Percentiles rank a stretch among this genome's conserved stretches.
phyloP scores from a whole-genome alignment of 108 stramenopile genomes.

The Pseudonitzschia multistriata region DNA sequence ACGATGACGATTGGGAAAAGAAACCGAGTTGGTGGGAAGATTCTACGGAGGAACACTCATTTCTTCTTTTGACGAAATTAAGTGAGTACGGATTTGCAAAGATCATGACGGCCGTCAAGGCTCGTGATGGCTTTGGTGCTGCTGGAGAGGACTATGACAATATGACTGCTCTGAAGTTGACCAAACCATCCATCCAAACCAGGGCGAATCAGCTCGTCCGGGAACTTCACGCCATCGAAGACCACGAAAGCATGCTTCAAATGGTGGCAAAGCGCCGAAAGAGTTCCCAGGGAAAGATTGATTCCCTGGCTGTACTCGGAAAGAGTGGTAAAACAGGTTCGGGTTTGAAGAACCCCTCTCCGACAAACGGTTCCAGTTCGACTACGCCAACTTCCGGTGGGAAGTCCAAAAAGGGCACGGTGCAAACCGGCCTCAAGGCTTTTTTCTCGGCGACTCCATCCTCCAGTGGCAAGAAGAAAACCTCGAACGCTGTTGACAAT shows the following conservation, averaged over 20 bases:
- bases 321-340: not conserved
- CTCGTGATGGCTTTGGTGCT: constrained; percentile 21
- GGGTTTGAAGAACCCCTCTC: not conserved
- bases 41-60: constrained; percentile 34
- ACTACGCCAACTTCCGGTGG: not conserved
- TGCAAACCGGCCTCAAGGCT: constrained; percentile 33
- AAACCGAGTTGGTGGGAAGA: constrained; percentile 70
- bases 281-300: constrained; percentile 11
- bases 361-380: not conserved
- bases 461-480: not conserved
- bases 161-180: constrained; percentile 30
- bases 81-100: constrained; percentile 30
- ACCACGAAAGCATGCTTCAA: constrained; percentile 40
- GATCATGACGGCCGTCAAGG: constrained; percentile 11
- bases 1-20: constrained; percentile 58
- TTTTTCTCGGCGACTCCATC: constrained; percentile 21
- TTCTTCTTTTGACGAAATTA: constrained; percentile 24
- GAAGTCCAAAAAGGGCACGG: not conserved
- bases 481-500: not conserved
- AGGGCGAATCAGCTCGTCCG: constrained; percentile 66
- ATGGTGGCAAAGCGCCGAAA: constrained; percentile 37
- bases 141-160: constrained; percentile 6
- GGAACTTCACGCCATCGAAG: constrained; percentile 62
- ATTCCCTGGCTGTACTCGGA: constrained; percentile 22
- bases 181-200: constrained; percentile 49